A percentile compares a stretch with the other conserved stretches of the same genome.
These are phyloP conservation scores for Yamagishiella unicocca DNA, from an alignment of 139 green algal species.

Conservation along the genomic window DNA sequence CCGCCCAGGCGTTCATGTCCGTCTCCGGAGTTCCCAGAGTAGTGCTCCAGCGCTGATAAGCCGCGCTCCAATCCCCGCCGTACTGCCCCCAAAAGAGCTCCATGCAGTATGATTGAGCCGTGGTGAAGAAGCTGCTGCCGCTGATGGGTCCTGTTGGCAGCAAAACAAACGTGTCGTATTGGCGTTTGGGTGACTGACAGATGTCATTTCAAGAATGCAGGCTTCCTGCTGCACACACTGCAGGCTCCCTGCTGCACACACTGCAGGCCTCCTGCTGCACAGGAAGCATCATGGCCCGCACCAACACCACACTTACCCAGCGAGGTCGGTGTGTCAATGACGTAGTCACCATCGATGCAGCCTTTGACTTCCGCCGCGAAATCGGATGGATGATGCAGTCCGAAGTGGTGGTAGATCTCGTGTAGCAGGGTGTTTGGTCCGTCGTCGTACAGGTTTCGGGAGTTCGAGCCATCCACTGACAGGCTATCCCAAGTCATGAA, in stretches of 20 bases:
- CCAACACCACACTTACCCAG: background rate
- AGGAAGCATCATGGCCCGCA: background rate
- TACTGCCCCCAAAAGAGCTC: conserved; percentile 26
- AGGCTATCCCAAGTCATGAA: conserved; percentile 8
- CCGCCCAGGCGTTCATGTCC: no score
- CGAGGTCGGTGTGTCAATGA: conserved; percentile 7
- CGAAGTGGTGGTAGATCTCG: conserved; percentile 30
- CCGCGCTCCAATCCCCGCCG: conserved; percentile 29
- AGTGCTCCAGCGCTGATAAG: background rate
- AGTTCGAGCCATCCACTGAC: background rate
- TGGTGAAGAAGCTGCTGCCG: background rate
- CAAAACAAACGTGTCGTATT: no score
- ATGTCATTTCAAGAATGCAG: background rate
- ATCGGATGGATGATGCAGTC: conserved; percentile 20
- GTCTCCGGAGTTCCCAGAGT: background rate
- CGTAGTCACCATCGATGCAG: conserved; percentile 24
- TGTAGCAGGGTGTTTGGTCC: conserved; percentile 13
- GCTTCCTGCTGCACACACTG: background rate
- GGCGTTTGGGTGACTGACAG: background rate
- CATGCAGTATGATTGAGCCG: conserved; percentile 1
- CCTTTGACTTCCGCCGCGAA: no score
- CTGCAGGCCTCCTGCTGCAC: background rate
- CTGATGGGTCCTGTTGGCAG: background rate
- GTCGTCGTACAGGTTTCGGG: background rate
- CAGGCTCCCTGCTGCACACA: background rate